Percentiles rank a stretch among this genome's conserved stretches.
Conservation (phyloP, 1,139 yeast genomes). For the Sugiyamaella xylanicola region DNA sequence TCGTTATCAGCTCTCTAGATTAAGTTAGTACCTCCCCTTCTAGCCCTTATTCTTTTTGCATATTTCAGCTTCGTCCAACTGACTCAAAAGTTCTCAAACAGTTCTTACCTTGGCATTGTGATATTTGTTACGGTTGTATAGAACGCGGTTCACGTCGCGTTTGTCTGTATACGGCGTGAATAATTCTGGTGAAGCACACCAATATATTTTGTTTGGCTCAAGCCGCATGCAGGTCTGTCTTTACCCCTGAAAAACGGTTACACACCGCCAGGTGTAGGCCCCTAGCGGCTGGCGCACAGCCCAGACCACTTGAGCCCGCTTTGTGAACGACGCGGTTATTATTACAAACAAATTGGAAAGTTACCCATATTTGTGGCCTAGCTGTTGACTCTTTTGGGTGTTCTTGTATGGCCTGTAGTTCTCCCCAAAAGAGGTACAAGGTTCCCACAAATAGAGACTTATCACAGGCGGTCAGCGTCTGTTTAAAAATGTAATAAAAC, state of each 20-base stretch:
- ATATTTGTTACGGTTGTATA: background rate
- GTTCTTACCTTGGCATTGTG: constrained; percentile 16
- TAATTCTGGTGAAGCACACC: too few relatives aligned
- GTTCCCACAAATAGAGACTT: too few relatives aligned
- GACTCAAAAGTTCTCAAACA: background rate
- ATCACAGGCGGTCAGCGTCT: too few relatives aligned
- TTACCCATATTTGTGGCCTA: too few relatives aligned
- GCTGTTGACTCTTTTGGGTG: too few relatives aligned
- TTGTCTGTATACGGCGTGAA: background rate
- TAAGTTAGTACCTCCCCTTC: background rate
- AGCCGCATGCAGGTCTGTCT: background rate
- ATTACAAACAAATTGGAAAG: too few relatives aligned
- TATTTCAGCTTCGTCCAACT: background rate
- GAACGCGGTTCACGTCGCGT: constrained; percentile 7
- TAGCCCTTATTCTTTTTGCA: background rate
- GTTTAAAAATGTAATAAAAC: background rate
- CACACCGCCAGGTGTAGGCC: too few relatives aligned
- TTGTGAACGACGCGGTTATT: background rate
- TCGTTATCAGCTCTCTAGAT: constrained; percentile 57
- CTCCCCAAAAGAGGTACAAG: too few relatives aligned
- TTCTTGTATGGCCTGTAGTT: too few relatives aligned
- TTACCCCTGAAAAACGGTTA: constrained; percentile 2
- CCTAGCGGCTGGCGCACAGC: too few relatives aligned
- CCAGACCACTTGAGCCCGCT: background rate
- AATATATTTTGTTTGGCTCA: too few relatives aligned